phyloP scores from a whole-genome alignment of 2,329 filamentous ascomycete genomes.

The Apiospora hydei region DNA sequence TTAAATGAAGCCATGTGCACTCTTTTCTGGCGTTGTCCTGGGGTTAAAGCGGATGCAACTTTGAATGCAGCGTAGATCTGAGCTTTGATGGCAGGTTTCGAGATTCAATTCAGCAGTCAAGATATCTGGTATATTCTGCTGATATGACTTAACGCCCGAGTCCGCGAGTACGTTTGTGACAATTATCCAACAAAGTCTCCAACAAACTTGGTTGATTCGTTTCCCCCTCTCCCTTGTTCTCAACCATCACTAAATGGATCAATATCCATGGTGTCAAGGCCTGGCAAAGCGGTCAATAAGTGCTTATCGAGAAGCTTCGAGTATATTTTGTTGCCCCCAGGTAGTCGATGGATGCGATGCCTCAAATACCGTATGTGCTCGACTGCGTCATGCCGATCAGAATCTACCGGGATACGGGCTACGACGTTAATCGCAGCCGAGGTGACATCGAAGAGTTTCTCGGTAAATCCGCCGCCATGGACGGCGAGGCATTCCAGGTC shows the following conservation, averaged over 20 bases:
- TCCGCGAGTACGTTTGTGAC: background rate
- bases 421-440: constrained; percentile 54
- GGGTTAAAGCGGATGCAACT: too few relatives aligned
- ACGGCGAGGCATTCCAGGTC: constrained; percentile 49
- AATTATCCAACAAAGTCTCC: background rate
- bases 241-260: background rate
- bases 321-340: constrained; percentile 48
- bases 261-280: constrained; percentile 13
- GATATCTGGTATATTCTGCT: background rate
- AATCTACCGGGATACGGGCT: constrained; percentile 47
- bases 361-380: constrained; percentile 49
- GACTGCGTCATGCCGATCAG: constrained; percentile 39
- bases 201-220: background rate
- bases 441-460: constrained; percentile 55
- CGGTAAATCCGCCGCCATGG: constrained; percentile 54
- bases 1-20: too few relatives aligned
- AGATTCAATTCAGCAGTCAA: background rate
- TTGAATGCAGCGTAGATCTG: background rate
- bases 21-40: too few relatives aligned
- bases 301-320: constrained; percentile 50
- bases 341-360: constrained; percentile 46
- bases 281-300: constrained; percentile 27
- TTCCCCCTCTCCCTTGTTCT: background rate
- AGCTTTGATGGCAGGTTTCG: background rate
- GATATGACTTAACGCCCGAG: background rate